These are phyloP conservation scores for Paulownia fortunei DNA, from an alignment of 257 asterid species.

Conservation along the genomic window DNA sequence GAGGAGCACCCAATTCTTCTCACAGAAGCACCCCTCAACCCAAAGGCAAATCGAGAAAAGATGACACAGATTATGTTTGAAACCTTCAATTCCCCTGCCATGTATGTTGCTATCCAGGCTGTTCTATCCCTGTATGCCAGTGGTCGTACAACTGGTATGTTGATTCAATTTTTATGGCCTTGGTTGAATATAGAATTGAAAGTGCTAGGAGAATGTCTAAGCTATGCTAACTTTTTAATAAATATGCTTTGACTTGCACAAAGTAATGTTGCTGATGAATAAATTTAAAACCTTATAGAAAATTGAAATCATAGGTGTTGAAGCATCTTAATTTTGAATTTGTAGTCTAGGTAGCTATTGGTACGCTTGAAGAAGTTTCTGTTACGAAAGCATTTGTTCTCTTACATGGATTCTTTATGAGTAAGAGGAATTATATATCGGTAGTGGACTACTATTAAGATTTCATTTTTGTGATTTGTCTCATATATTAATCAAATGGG, in stretches of 20 bases:
- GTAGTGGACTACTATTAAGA: neutral
- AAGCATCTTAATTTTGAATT: no score
- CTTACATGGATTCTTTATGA: neutral
- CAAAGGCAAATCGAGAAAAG: conserved; percentile 54
- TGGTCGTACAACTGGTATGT: conserved; percentile 51
- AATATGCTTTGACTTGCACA: neutral
- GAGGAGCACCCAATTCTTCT: conserved; percentile 56
- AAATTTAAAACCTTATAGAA: neutral
- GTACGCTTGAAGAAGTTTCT: neutral
- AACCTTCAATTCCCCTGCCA: conserved; percentile 51
- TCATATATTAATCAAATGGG: neutral
- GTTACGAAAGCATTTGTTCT: neutral
- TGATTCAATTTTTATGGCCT: neutral
- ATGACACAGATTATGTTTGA: conserved; percentile 56
- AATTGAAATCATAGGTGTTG: neutral
- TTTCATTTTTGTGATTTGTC: neutral
- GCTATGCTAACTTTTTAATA: neutral
- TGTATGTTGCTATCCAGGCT: conserved; percentile 56
- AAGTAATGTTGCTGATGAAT: neutral
- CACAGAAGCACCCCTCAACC: conserved; percentile 54
- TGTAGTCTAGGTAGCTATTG: neutral
- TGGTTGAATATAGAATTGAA: neutral
- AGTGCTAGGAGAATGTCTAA: neutral
- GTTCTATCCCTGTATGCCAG: conserved; percentile 55
- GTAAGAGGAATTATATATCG: neutral